phyloP scores from a whole-genome alignment of 208 protist species.

The Leishmania major region DNA sequence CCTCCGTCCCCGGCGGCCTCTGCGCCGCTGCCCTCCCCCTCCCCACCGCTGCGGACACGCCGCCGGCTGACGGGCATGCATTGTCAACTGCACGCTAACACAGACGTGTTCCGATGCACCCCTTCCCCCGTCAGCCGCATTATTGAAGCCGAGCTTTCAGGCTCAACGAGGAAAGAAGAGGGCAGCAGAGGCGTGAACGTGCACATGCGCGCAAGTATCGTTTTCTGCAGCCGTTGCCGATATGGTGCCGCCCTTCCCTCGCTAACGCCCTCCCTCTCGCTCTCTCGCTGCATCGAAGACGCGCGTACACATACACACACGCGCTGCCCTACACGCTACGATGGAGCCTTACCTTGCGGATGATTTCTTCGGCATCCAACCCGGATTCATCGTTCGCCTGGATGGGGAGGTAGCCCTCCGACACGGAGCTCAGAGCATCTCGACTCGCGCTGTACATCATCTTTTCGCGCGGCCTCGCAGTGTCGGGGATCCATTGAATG shows the following conservation, averaged over 20 bases:
- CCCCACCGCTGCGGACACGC: neutral
- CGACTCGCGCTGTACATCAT: constrained; percentile 90
- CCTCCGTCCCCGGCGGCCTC: neutral
- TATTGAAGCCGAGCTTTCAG: neutral
- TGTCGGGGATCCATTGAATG: constrained; percentile 89
- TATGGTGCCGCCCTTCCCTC: neutral
- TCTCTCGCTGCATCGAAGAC: neutral
- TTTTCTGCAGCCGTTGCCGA: neutral
- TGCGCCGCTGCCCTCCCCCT: neutral
- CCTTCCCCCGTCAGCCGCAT: neutral
- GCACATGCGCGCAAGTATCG: neutral
- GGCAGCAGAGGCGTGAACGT: neutral
- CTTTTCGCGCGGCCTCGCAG: constrained; percentile 73
- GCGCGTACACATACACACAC: neutral
- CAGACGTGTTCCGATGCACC: neutral
- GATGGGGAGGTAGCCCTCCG: constrained; percentile 86
- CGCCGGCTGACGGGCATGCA: neutral
- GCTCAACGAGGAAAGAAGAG: neutral
- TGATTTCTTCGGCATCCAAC: constrained; percentile 61
- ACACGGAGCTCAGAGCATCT: constrained; percentile 69
- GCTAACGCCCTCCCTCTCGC: constrained; percentile 2
- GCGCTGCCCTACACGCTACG: constrained; percentile 13
- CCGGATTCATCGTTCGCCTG: constrained; percentile 85
- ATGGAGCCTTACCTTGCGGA: constrained; percentile 52
- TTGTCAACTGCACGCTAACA: neutral